Evolutionary conservation across 78 protist species (phyloP).

Genomic region (Pelomyxa schiedti): DNA sequence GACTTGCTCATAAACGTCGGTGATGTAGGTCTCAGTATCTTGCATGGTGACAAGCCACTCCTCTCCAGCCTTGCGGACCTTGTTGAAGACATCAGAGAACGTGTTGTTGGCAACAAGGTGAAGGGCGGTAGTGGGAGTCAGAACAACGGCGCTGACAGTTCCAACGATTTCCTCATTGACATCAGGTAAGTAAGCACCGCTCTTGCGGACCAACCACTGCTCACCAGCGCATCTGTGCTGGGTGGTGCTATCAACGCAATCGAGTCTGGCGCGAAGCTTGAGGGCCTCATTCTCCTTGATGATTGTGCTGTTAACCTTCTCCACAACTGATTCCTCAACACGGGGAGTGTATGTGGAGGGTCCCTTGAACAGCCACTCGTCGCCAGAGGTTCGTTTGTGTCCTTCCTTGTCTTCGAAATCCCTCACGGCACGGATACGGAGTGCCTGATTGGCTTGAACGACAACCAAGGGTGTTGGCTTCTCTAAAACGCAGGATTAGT

Average conservation of each 20-base stretch:
- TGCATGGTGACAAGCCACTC: constrained; percentile 69
- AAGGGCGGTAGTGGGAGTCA: constrained; percentile 54
- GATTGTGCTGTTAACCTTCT: constrained; percentile 36
- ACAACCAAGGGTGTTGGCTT: constrained; percentile 37
- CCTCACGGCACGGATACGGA: constrained; percentile 56
- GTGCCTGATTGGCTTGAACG: constrained; percentile 52
- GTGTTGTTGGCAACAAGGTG: constrained; percentile 59
- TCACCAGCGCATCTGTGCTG: constrained; percentile 43
- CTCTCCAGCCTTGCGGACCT: constrained; percentile 62
- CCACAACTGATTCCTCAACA: constrained; percentile 48
- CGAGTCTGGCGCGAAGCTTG: constrained; percentile 59
- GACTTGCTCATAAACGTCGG: constrained; percentile 61
- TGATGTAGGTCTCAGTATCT: constrained; percentile 59
- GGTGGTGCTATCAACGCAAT: constrained; percentile 29
- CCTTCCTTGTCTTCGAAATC: constrained; percentile 33
- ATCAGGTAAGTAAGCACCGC: constrained; percentile 60
- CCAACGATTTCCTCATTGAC: constrained; percentile 60
- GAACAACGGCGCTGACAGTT: constrained; percentile 39
- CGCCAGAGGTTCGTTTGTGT: constrained; percentile 34
- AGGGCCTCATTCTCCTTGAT: constrained; percentile 62
- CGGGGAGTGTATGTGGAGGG: constrained; percentile 71
- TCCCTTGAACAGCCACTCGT: constrained; percentile 70
- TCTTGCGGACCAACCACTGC: constrained; percentile 64
- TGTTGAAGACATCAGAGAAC: constrained; percentile 53
- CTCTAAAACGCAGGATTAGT: not conserved